phyloP scores from a whole-genome alignment of 1,284 basidiomycete species.

The Cryptococcus hybrid region DNA sequence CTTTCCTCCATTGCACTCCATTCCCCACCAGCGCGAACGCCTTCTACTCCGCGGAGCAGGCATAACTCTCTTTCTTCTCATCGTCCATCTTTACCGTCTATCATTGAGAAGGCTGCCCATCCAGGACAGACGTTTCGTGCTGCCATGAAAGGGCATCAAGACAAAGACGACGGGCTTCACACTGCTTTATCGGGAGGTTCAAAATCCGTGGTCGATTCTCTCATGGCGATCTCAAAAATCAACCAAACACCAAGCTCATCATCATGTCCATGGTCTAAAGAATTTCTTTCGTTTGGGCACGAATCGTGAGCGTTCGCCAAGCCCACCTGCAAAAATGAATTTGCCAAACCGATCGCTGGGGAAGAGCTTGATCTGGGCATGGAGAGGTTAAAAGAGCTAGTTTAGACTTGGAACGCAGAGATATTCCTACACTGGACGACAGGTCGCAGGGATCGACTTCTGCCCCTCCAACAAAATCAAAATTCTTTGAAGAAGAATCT shows the following conservation, averaged over 20 bases:
- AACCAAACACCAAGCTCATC: neutral
- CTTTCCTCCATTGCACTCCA: conserved; percentile 7
- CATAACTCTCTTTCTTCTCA: conserved; percentile 24
- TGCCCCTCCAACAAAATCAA: conserved; percentile 39
- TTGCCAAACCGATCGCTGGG: conserved; percentile 16
- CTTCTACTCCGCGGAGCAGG: neutral
- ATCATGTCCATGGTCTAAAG: conserved; percentile 26
- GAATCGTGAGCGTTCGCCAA: conserved; percentile 42
- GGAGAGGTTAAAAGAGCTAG: conserved; percentile 39
- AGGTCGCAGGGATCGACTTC: conserved; percentile 17
- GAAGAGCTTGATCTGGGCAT: conserved; percentile 44
- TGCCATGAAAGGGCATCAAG: conserved; percentile 26
- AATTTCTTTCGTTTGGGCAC: conserved; percentile 38
- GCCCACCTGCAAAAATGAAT: conserved; percentile 31
- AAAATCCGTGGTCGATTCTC: too few relatives aligned
- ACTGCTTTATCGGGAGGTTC: too few relatives aligned
- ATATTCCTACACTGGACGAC: conserved; percentile 2
- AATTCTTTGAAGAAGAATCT: conserved; percentile 34
- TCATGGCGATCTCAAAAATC: neutral
- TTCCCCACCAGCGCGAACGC: neutral
- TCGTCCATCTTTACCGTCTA: conserved; percentile 48
- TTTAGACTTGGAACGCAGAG: conserved; percentile 32
- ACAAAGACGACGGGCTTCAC: conserved; percentile 4
- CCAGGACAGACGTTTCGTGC: conserved; percentile 37
- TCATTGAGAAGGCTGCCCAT: conserved; percentile 47